Conservation (phyloP, 768 basidiomycete species). For the Boletus subparvulus region DNA sequence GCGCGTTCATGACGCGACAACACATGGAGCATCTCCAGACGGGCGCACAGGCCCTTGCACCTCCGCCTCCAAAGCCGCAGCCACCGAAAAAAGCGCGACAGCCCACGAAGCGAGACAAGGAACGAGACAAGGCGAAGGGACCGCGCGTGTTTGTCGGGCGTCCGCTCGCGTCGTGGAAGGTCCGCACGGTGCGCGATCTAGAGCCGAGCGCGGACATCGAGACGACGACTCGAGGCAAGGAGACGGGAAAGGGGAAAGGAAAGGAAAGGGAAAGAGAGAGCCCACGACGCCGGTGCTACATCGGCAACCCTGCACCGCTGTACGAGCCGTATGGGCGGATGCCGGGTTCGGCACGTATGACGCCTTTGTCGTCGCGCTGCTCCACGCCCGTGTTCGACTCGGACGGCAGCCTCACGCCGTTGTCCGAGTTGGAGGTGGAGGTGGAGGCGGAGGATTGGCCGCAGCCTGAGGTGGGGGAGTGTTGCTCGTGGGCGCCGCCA, state of each 20-base stretch:
- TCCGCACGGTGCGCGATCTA: conserved; percentile 23
- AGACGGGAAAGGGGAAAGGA: not conserved
- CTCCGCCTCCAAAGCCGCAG: not conserved
- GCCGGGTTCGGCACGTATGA: not conserved
- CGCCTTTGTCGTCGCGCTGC: conserved; percentile 4
- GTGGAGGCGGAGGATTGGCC: conserved; percentile 25
- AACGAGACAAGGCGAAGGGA: not conserved
- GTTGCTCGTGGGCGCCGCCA: conserved; percentile 25
- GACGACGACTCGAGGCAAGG: not conserved
- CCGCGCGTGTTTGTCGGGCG: conserved; percentile 28
- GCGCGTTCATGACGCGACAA: conserved; percentile 23
- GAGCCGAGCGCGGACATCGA: conserved; percentile 14
- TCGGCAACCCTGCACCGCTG: conserved; percentile 19
- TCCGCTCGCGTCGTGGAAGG: conserved; percentile 24
- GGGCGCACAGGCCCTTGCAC: not conserved
- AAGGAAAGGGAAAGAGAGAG: not conserved
- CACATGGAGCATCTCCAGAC: conserved; percentile 1
- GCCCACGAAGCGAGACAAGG: not conserved
- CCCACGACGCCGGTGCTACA: conserved; percentile 13
- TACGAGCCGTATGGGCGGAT: conserved; percentile 24
- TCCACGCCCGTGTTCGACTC: conserved; percentile 11
- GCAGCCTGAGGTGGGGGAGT: conserved; percentile 34
- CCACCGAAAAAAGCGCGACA: not conserved
- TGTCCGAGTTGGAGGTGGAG: conserved; percentile 11
- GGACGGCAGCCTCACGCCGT: conserved; percentile 13